Conservation (phyloP, 2,329 filamentous ascomycete genomes). For the Diplodia seriata region DNA sequence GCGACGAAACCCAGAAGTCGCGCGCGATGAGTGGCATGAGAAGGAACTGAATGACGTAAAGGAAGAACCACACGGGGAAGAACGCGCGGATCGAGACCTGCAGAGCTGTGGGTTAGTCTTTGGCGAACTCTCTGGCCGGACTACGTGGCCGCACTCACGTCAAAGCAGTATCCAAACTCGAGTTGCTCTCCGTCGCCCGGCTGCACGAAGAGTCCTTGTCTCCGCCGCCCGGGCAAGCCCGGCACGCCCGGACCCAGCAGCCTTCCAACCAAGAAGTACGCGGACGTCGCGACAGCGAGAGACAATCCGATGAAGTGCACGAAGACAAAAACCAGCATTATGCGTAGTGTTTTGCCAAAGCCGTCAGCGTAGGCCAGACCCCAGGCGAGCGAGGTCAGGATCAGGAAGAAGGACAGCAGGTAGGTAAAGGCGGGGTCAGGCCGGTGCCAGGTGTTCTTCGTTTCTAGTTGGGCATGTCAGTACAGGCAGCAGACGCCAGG, state of each 20-base stretch:
- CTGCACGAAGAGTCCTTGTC: constrained; percentile 66
- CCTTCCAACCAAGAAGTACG: constrained; percentile 68
- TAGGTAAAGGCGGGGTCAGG: constrained; percentile 74
- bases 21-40: constrained; percentile 67
- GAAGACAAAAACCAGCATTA: constrained; percentile 58
- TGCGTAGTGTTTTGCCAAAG: constrained; percentile 52
- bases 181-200: constrained; percentile 64
- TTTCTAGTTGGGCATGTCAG: constrained; percentile 56
- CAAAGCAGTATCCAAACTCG: constrained; percentile 75
- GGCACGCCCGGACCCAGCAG: constrained; percentile 65
- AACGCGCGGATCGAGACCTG: constrained; percentile 70
- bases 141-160: constrained; percentile 55
- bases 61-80: constrained; percentile 70
- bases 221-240: constrained; percentile 58
- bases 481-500: background rate
- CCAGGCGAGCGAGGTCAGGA: constrained; percentile 63
- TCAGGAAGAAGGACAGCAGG: constrained; percentile 69
- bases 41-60: constrained; percentile 72
- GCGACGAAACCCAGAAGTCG: constrained; percentile 63
- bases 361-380: constrained; percentile 62
- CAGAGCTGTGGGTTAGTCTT: background rate
- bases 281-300: constrained; percentile 65
- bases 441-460: constrained; percentile 73
- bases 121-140: background rate
- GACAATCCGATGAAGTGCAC: constrained; percentile 68